Conservation (phyloP, 495 filamentous ascomycete genomes). For the Extremus antarcticus region DNA sequence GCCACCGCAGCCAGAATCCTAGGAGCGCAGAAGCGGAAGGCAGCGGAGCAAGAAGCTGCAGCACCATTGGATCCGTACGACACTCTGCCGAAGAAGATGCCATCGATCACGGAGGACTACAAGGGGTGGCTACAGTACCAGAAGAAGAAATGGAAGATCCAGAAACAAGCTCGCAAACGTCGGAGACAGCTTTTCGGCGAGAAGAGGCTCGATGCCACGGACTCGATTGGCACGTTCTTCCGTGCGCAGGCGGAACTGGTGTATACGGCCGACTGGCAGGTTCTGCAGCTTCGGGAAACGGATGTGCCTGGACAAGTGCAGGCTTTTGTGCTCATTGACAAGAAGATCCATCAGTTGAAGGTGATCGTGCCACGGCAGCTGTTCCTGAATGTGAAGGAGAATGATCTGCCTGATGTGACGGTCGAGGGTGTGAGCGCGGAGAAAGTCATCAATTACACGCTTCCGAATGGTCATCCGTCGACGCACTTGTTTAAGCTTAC, state of each 20-base stretch:
- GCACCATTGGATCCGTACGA: conserved; percentile 69
- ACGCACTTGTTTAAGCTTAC: conserved; percentile 88
- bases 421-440: conserved; percentile 77
- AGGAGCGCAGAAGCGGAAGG: conserved; percentile 68
- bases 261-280: conserved; percentile 87
- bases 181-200: conserved; percentile 91
- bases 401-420: conserved; percentile 80
- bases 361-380: conserved; percentile 81
- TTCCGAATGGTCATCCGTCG: conserved; percentile 92
- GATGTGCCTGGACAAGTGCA: conserved; percentile 73
- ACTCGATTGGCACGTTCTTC: conserved; percentile 77
- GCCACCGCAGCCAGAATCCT: conserved; percentile 53
- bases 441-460: conserved; percentile 70
- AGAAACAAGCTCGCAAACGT: conserved; percentile 80
- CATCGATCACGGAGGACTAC: conserved; percentile 77
- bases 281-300: conserved; percentile 74
- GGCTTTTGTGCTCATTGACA: conserved; percentile 87
- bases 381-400: conserved; percentile 80
- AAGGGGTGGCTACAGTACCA: conserved; percentile 84
- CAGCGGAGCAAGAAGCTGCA: conserved; percentile 42
- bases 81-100: conserved; percentile 74
- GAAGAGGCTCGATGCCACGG: conserved; percentile 51
- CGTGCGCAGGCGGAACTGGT: conserved; percentile 80
- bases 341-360: conserved; percentile 76
- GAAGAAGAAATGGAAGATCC: conserved; percentile 98